Evolutionary conservation across 1,284 basidiomycete species (phyloP).

Genomic region (Polyporus tsugae): DNA sequence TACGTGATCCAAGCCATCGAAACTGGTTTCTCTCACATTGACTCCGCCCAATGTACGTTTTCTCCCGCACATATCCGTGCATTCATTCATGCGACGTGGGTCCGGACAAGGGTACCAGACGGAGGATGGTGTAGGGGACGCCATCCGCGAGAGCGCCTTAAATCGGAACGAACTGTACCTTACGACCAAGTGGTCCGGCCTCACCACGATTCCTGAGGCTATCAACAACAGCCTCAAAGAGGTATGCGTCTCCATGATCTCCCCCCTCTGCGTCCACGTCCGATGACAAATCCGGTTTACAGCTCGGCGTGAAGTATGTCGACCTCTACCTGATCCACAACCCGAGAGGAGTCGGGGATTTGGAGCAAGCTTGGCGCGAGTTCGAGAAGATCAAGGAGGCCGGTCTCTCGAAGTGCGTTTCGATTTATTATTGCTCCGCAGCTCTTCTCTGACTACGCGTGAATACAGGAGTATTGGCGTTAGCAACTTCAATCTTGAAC

Average conservation of each 20-base stretch:
- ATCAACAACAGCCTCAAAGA: conserved; percentile 65
- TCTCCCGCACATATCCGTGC: not conserved
- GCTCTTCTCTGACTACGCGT: not conserved
- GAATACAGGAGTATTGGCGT: conserved; percentile 75
- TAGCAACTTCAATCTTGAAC: conserved; percentile 70
- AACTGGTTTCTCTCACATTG: conserved; percentile 46
- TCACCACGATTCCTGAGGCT: conserved; percentile 60
- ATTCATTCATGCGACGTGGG: not conserved
- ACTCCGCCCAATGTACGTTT: conserved; percentile 45
- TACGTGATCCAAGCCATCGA: conserved; percentile 46
- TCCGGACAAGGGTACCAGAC: conserved; percentile 45
- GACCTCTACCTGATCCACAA: conserved; percentile 78
- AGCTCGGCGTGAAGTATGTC: conserved; percentile 73
- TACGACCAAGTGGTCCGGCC: conserved; percentile 65
- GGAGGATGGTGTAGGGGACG: conserved; percentile 50
- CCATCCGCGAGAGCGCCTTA: conserved; percentile 46
- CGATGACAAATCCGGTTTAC: not conserved
- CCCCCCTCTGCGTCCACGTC: too few relatives aligned
- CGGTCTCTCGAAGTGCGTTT: conserved; percentile 62
- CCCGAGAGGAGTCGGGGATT: conserved; percentile 50
- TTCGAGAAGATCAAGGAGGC: conserved; percentile 66
- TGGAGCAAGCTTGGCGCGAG: conserved; percentile 66
- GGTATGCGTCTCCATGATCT: conserved; percentile 43
- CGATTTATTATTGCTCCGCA: not conserved
- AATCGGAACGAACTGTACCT: conserved; percentile 46